Conservation (phyloP, 1,284 basidiomycete genomes). For the Heterobasidion parviporum region DNA sequence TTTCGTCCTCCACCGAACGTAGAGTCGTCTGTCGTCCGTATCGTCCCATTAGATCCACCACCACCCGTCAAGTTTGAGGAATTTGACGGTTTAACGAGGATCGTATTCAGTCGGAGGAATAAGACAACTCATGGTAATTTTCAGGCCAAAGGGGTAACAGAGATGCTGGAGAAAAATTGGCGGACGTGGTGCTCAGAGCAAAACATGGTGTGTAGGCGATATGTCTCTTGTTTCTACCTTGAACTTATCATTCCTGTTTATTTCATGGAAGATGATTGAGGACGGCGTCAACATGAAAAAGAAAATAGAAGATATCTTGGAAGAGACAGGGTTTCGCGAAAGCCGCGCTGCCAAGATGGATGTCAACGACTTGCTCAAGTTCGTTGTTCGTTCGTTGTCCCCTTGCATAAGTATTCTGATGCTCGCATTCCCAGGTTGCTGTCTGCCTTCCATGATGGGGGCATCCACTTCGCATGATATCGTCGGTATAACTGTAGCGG, state of each 20-base stretch:
- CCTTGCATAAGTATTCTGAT: too few relatives aligned
- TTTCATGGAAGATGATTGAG: constrained; percentile 52
- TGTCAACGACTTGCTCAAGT: constrained; percentile 73
- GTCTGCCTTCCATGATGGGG: too few relatives aligned
- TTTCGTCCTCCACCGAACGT: constrained; percentile 96
- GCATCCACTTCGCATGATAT: too few relatives aligned
- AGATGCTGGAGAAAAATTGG: constrained; percentile 93
- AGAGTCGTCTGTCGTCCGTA: constrained; percentile 86
- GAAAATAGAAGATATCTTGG: constrained; percentile 72
- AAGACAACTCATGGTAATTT: constrained; percentile 88
- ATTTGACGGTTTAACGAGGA: constrained; percentile 91
- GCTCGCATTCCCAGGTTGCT: too few relatives aligned
- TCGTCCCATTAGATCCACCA: constrained; percentile 91
- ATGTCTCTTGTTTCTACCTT: constrained; percentile 8
- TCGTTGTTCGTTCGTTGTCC: constrained; percentile 12
- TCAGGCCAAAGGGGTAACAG: constrained; percentile 87
- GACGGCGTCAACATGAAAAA: constrained; percentile 65
- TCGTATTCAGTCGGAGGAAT: constrained; percentile 87
- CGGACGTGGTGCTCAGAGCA: constrained; percentile 90
- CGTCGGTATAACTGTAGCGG: too few relatives aligned
- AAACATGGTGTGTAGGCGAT: constrained; percentile 44
- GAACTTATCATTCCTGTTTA: neutral
- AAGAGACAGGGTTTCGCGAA: constrained; percentile 56
- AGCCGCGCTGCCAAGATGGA: constrained; percentile 75
- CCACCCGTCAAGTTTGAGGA: constrained; percentile 95